These are phyloP conservation scores for Ziziphus jujuba DNA, from an alignment of 306 rosid species.

Conservation along the genomic window DNA sequence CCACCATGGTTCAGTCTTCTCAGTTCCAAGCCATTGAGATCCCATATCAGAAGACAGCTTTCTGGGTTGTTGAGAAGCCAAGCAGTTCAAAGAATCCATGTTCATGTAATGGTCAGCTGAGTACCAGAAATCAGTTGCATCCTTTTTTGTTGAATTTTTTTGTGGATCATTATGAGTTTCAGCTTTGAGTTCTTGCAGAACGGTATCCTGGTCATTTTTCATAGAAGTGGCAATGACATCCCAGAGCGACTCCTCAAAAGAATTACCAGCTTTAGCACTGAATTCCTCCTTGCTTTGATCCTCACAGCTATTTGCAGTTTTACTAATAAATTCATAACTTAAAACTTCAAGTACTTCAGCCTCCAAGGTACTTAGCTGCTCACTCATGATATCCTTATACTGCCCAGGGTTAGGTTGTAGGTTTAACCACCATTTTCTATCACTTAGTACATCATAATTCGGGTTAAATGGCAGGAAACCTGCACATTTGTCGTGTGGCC, in stretches of 20 bases:
- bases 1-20: conserved; percentile 80
- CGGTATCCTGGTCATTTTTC: conserved; percentile 25
- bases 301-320: conserved; percentile 24
- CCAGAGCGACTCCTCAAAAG: conserved; percentile 32
- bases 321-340: conserved; percentile 34
- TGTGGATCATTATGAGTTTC: conserved; percentile 28
- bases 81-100: conserved; percentile 46
- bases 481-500: conserved; percentile 28
- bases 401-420: conserved; percentile 49
- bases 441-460: conserved; percentile 30
- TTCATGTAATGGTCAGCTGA: conserved; percentile 48
- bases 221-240: conserved; percentile 33
- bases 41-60: conserved; percentile 48
- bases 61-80: conserved; percentile 41
- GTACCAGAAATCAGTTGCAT: conserved; percentile 43
- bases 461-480: conserved; percentile 20
- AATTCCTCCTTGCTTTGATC: conserved; percentile 32
- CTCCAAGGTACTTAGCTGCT: conserved; percentile 36
- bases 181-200: conserved; percentile 43
- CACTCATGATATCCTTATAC: conserved; percentile 38
- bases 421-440: conserved; percentile 71
- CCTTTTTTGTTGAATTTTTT: conserved; percentile 39
- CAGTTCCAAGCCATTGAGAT: conserved; percentile 48
- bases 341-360: conserved; percentile 41
- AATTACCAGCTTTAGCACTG: conserved; percentile 28